A percentile compares a stretch with the other conserved stretches of the same genome.
Conservation (phyloP, 805 yeast species). For the Millerozyma miso region DNA sequence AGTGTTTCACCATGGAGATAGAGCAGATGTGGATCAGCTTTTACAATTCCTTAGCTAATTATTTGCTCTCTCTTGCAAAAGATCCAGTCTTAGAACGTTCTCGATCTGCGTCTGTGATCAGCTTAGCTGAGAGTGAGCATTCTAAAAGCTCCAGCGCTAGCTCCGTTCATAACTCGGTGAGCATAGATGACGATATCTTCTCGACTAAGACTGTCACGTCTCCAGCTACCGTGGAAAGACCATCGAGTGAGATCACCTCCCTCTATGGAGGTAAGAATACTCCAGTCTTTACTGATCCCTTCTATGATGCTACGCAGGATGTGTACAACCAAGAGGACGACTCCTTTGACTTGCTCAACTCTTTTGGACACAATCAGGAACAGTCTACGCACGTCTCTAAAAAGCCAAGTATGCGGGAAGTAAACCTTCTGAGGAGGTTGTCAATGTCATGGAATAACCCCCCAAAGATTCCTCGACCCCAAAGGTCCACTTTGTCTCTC, state of each 20-base stretch:
- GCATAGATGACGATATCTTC: conserved; percentile 1
- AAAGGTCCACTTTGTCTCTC: not conserved
- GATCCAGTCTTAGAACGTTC: not conserved
- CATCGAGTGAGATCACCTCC: conserved; percentile 1
- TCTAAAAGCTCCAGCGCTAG: not conserved
- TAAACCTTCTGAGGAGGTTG: not conserved
- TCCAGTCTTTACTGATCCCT: not conserved
- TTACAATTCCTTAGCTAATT: not conserved
- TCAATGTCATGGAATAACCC: not conserved
- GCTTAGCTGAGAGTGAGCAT: not conserved
- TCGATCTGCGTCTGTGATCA: not conserved
- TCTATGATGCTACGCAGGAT: not conserved
- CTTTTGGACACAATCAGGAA: conserved; percentile 8
- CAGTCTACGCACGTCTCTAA: not conserved
- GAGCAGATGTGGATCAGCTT: conserved; percentile 10
- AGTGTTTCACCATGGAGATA: conserved; percentile 6
- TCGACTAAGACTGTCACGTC: not conserved
- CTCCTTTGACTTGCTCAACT: conserved; percentile 13
- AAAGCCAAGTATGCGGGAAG: not conserved
- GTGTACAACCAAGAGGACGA: conserved; percentile 11
- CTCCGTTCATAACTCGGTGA: not conserved
- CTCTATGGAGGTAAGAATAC: not conserved
- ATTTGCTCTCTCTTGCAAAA: not conserved
- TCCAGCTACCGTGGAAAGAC: conserved; percentile 2
- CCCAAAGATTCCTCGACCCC: not conserved